Evolutionary conservation across 2,329 filamentous ascomycete species (phyloP), one percentile per base, ranked within the genome.

Genomic region (Pestalotiopsis sp.): DNA sequence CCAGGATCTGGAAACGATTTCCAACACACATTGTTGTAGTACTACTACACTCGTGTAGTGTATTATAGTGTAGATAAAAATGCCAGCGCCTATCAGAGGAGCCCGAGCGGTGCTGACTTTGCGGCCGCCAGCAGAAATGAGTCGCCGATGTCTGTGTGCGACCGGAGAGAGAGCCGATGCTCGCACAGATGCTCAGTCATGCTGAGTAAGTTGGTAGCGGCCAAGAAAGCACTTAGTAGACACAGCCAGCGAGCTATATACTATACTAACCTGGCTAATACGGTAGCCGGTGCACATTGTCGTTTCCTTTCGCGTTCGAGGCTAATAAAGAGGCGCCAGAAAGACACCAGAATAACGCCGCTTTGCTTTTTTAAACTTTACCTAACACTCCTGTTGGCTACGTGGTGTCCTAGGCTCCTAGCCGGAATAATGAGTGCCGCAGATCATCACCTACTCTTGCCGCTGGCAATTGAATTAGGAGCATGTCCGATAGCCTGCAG

Each of bases 301-400:
- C 31, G 31, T 36, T 31, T 36, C 31, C 45, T 52, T n/a, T 52
- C 20, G 45, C 45, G 45, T 56, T n/a, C 31, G 31, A 20, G 38
- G 58, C 58, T 60, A n/a, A 14, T 60, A 60, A 60, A 13, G 58
- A 60, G 58, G 20, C 58, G 66, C 66, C 58, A 67, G 66, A 67
- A 67, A 25, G 23, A 25, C 58, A 56, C 57, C 66, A 63, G 66
- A 67, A 67, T 40, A 36, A 62, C 57, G 41, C 66, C 58, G 52
- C 23, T 62, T 17, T 36, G 6, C 57, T 27, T 27, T 38, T 49
- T 61, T 25, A 36, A n/a, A 66, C 25, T 60, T 45, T 27, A 27
- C 57, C 57, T 58, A 36, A 40, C 17, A 17, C 14, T 12, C 56
- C 25, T 25, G 17, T 27, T 4, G 38, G 12, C 60, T 17, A n/a